phyloP scores from a whole-genome alignment of 106 monocot genomes.

The Dendrobium nobile region DNA sequence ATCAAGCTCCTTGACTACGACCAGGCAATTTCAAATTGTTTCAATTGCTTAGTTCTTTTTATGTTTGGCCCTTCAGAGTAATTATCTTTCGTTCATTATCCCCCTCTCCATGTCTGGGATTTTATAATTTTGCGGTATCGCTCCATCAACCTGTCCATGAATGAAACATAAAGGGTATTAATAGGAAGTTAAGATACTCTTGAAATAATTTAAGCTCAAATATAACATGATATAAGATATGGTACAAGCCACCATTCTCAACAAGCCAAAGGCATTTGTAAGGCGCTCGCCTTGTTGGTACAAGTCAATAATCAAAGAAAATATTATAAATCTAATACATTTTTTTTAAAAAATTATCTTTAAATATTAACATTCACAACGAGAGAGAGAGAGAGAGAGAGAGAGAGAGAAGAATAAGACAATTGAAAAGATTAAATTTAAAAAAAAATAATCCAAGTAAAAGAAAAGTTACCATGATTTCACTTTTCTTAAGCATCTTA shows the following conservation, averaged over 20 bases:
- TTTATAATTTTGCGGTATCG: neutral
- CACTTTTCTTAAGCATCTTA: conserved; percentile 22
- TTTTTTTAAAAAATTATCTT: neutral
- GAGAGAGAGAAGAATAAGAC: neutral
- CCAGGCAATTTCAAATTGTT: neutral
- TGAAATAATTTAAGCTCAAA: neutral
- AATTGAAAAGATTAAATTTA: neutral
- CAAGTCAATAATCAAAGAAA: neutral
- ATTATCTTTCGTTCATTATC: neutral
- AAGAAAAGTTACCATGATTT: conserved; percentile 25
- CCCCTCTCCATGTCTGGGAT: neutral
- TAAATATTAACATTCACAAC: neutral
- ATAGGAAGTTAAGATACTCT: neutral
- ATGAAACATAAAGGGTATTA: neutral
- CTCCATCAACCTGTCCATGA: neutral
- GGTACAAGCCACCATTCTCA: neutral
- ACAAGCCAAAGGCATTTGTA: neutral
- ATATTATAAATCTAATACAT: neutral
- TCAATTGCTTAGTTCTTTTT: neutral
- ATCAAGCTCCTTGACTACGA: neutral
- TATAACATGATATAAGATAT: neutral
- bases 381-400: neutral
- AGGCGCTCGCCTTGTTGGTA: neutral
- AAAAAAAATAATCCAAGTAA: neutral
- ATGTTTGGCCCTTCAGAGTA: neutral